These are phyloP conservation scores for Aspergillus udagawae DNA, from an alignment of 2,329 filamentous ascomycete species.

Conservation along the genomic window DNA sequence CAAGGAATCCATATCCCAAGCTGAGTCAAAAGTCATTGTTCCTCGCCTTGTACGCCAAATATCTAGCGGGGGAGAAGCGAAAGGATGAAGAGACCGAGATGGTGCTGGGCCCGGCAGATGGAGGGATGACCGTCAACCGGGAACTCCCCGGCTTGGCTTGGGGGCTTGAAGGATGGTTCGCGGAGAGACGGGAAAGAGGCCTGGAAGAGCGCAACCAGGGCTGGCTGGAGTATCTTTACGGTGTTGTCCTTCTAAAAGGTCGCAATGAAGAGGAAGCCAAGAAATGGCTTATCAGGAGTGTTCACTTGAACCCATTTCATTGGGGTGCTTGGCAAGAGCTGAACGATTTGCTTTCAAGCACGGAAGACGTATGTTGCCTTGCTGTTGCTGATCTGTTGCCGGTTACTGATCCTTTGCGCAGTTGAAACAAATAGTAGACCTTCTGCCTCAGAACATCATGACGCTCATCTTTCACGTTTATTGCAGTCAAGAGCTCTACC, in stretches of 20 bases:
- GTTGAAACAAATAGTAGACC: slow-evolving; percentile 67
- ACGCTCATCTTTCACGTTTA: slow-evolving; percentile 92
- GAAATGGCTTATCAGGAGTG: slow-evolving; percentile 80
- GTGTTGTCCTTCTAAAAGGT: slow-evolving; percentile 81
- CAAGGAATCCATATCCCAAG: slow-evolving; percentile 41
- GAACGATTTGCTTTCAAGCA: slow-evolving; percentile 69
- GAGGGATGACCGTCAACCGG: slow-evolving; percentile 78
- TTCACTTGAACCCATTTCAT: slow-evolving; percentile 88
- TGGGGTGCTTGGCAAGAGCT: slow-evolving; percentile 98
- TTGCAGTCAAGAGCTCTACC: slow-evolving; percentile 86
- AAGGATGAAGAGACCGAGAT: slow-evolving; percentile 97
- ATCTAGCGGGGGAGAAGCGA: slow-evolving; percentile 88
- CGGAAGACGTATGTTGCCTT: slow-evolving; percentile 67
- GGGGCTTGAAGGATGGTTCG: slow-evolving; percentile 77
- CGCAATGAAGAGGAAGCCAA: slow-evolving; percentile 85
- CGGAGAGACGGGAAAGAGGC: slow-evolving; percentile 58
- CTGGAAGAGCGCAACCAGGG: slow-evolving; percentile 67
- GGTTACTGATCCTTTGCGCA: slow-evolving; percentile 34
- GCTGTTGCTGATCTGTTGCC: not conserved
- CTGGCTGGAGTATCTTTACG: slow-evolving; percentile 84
- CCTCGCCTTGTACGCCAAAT: slow-evolving; percentile 85
- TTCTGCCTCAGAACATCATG: slow-evolving; percentile 84
- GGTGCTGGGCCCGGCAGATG: slow-evolving; percentile 89
- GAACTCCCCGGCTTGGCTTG: slow-evolving; percentile 73
- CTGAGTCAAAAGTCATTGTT: slow-evolving; percentile 92